These are phyloP conservation scores for Vachellia pachyceras DNA, from an alignment of 306 rosid genomes.

Conservation along the genomic window DNA sequence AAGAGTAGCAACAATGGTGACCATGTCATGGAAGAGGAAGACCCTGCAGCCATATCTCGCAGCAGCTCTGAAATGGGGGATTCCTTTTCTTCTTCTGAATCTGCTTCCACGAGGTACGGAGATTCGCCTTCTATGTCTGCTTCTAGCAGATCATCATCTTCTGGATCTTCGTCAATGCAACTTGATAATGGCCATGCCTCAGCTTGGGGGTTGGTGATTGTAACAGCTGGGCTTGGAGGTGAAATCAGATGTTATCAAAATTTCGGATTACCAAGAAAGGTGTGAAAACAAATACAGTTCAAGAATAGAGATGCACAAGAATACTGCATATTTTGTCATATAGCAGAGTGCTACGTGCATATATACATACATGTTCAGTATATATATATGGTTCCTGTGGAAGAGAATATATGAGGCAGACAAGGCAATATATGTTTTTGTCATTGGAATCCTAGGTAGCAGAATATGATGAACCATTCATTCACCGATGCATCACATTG, in stretches of 20 bases:
- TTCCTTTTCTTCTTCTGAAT: constrained; percentile 50
- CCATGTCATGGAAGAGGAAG: constrained; percentile 39
- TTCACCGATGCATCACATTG: neutral
- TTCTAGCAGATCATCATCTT: constrained; percentile 31
- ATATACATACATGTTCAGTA: too few relatives aligned
- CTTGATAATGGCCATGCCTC: constrained; percentile 51
- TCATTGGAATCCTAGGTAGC: constrained; percentile 5
- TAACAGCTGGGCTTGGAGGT: constrained; percentile 76
- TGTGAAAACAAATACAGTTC: neutral
- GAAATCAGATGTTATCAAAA: constrained; percentile 83
- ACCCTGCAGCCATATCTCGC: constrained; percentile 39
- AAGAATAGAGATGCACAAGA: too few relatives aligned
- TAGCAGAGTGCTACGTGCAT: too few relatives aligned
- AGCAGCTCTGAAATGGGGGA: constrained; percentile 45
- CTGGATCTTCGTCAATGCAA: constrained; percentile 39
- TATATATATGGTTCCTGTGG: too few relatives aligned
- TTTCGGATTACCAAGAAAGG: constrained; percentile 70
- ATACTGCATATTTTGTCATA: too few relatives aligned
- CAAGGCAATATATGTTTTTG: neutral
- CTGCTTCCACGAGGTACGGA: constrained; percentile 48
- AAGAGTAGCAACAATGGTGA: neutral
- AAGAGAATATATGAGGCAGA: neutral
- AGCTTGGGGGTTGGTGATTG: constrained; percentile 93
- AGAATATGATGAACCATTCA: neutral
- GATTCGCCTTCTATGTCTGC: constrained; percentile 53